Evolutionary conservation across 176 grass and related monocot genomes (phyloP), one percentile per base, ranked within the genome.

Genomic region (Aegilops speltoides): DNA sequence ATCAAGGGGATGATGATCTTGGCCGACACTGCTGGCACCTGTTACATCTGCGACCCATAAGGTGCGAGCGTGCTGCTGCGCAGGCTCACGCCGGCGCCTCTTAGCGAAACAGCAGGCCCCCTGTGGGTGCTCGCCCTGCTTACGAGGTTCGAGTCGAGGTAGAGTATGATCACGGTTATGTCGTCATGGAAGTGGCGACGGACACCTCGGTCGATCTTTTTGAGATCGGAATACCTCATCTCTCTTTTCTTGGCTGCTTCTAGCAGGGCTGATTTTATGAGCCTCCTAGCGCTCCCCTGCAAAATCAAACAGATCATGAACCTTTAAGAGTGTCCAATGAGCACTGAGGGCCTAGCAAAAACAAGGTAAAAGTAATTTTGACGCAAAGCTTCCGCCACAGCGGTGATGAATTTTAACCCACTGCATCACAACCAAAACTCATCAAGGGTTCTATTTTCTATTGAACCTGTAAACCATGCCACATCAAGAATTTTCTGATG

Each of bases 221-320:
- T 98, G 40, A 98, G 88, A 83, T 98, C 96, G 1, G 96, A 98
- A 60, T 98, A 98, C 37, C 96, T 88, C 96, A 98, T 98, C 89
- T 98, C 96, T 82, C 96, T 92, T 87, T 95, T 98, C 79, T 94
- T 98, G 23, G 96, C 96, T 65, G 96, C 96, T 83, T 56, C 84
- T 82, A 95, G 93, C 23, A 95, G 75, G 19, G 91, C 91, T 33
- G 79, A 40, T 86, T 92, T 95, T 52, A 98, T 83, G 34, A 98
- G 91, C 84, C 82, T 94, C 73, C 91, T 93, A 46, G 96, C 96
- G 37, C 93, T 89, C 74, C 96, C 96, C 96, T 98, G 93, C 28
- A 71, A 63, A 73, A 73, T 52, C 17, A 82, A 69, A 93, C 65
- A 76, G 56, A 88, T 9, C 22, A 38, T 43, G 20, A 88, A 9